Evolutionary conservation across 352 stramenopile genomes (phyloP), one percentile per base, ranked within the genome.

Genomic region (Peronospora belbahrii): DNA sequence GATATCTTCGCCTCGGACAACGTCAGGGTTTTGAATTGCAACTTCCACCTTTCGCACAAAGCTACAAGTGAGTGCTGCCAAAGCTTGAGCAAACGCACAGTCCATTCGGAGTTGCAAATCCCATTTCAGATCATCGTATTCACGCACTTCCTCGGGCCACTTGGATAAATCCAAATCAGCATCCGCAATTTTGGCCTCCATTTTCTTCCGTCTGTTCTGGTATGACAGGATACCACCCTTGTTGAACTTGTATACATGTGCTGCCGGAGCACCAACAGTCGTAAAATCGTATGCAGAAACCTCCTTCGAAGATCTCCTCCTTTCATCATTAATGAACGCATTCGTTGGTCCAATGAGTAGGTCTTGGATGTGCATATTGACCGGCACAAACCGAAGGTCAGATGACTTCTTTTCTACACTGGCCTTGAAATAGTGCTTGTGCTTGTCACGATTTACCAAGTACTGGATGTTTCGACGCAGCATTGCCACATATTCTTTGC

Each of bases 401-500:
- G 68, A 49, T 11, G 73, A 86, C 42, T 92, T 92, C 42, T 91
- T 94, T 50, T 90, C 83, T 11, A 91, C 76, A 42, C 80, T 92
- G 3, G 83, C 78, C 56, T 94, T 94, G 65, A 94, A 94, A 33
- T 92, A 91, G 39, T 83, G 71, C 41, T 91, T 91, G 70, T 94
- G 74, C 45, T 92, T 92, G 60, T 92, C 80, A 14, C 80, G 80
- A 32, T 89, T 87, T 22, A 94, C 80, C 19, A 90, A 41, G 28
- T 86, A 88, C 48, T 94, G 83, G 24, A 90, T 85, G 36, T 91
- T 90, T 53, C 88, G 81, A 2, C 78, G 74, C 4, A 92, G 50
- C 55, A 86, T 66, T 5, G 74, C 47, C n/a, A 94, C 62, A 52
- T 94, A 94, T 25, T 92, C 80, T 20, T 88, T 85, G 7, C 80